A percentile compares a stretch with the other conserved stretches of the same genome.
Conservation (phyloP, 1,139 yeast genomes). For the Petasospora rhodanensis region DNA sequence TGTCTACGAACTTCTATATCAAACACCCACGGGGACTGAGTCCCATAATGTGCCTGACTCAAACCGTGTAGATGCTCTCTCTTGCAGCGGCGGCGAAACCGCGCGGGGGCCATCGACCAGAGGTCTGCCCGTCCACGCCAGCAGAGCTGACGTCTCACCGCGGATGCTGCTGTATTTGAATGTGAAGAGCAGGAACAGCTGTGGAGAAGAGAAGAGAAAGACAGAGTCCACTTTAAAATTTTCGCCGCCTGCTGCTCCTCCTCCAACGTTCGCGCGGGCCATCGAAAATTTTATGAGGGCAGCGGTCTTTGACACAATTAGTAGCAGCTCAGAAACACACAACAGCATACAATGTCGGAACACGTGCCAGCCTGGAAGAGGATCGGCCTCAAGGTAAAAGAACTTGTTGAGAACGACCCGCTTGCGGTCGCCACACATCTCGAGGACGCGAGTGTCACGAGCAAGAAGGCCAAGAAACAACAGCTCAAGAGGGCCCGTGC, state of each 20-base stretch:
- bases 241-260: too few relatives aligned
- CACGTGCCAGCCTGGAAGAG: slow-evolving; percentile 88
- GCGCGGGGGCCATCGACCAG: too few relatives aligned
- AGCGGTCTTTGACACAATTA: not conserved
- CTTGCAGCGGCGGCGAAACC: too few relatives aligned
- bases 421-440: slow-evolving; percentile 37
- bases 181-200: slow-evolving; percentile 5
- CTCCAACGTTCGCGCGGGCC: not conserved
- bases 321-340: not conserved
- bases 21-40: slow-evolving; percentile 22
- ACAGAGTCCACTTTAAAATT: too few relatives aligned
- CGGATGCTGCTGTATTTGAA: slow-evolving; percentile 13
- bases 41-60: slow-evolving; percentile 24
- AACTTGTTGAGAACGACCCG: slow-evolving; percentile 31
- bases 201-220: not conserved
- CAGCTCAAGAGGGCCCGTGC: slow-evolving; percentile 34
- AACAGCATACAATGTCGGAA: slow-evolving; percentile 21
- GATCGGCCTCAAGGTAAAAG: slow-evolving; percentile 51
- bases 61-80: slow-evolving; percentile 26
- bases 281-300: slow-evolving; percentile 6
- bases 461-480: slow-evolving; percentile 41
- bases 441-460: slow-evolving; percentile 44
- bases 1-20: slow-evolving; percentile 27
- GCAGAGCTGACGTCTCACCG: not conserved
- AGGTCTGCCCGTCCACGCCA: not conserved